Evolutionary conservation across 1,284 basidiomycete species (phyloP).

Genomic region (Agaricales sp.): DNA sequence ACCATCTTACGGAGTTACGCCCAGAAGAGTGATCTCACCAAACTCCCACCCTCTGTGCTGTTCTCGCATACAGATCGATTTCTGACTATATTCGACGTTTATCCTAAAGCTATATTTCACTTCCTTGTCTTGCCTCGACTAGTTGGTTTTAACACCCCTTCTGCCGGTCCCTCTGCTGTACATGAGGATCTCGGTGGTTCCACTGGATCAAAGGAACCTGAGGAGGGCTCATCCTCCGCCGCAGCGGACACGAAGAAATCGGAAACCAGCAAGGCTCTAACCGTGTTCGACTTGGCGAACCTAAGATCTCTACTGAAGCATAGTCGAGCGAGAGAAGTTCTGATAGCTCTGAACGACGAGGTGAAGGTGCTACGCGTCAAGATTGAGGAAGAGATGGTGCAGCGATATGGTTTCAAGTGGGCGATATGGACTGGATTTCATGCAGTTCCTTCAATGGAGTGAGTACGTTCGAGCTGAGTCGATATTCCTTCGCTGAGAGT

Average conservation of each 20-base stretch:
- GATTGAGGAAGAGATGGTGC: constrained; percentile 77
- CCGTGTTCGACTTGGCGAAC: constrained; percentile 33
- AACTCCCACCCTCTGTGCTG: constrained; percentile 49
- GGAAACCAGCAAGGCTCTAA: too few relatives aligned
- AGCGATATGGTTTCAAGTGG: constrained; percentile 74
- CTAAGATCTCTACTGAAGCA: constrained; percentile 52
- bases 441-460: constrained; percentile 72
- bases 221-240: too few relatives aligned
- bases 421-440: constrained; percentile 81
- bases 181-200: constrained; percentile 19
- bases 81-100: constrained; percentile 77
- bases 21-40: constrained; percentile 32
- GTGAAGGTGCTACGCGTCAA: constrained; percentile 32
- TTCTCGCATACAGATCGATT: constrained; percentile 52
- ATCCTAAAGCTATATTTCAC: constrained; percentile 81
- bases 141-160: constrained; percentile 16
- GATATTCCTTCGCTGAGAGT: constrained; percentile 3
- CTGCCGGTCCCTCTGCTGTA: background rate
- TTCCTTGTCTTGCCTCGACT: constrained; percentile 67
- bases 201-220: background rate
- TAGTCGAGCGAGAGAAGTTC: constrained; percentile 37
- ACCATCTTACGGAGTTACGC: constrained; percentile 59
- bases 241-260: background rate
- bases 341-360: constrained; percentile 47
- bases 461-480: constrained; percentile 18